Conservation (phyloP, 2,329 filamentous ascomycete species). For the Paecilomyces sp. region DNA sequence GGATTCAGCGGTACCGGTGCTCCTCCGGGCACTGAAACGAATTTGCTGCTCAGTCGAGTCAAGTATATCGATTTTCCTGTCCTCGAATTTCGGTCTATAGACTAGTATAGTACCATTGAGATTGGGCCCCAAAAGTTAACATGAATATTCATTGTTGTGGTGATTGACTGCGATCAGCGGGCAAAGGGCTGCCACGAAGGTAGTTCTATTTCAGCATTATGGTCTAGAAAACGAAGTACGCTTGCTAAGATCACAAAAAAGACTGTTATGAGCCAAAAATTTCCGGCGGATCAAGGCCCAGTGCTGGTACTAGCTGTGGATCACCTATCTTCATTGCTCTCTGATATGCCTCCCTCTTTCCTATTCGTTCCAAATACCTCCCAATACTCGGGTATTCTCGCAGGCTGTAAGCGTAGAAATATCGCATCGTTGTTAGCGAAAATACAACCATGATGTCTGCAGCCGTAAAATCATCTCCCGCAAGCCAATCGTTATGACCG, state of each 20-base stretch:
- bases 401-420: constrained; percentile 42
- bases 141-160: no score
- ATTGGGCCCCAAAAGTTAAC: no score
- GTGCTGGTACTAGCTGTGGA: constrained; percentile 35
- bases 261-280: not conserved
- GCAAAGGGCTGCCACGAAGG: no score
- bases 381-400: constrained; percentile 37
- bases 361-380: constrained; percentile 40
- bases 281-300: constrained; percentile 8
- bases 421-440: constrained; percentile 54
- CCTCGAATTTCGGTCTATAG: no score
- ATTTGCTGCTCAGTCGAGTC: no score
- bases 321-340: constrained; percentile 45
- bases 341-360: constrained; percentile 40
- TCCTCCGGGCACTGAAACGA: no score
- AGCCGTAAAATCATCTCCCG: constrained; percentile 54
- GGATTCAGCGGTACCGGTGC: not conserved
- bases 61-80: no score
- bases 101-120: no score
- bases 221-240: no score
- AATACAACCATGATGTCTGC: constrained; percentile 61
- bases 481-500: constrained; percentile 45
- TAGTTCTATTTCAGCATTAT: no score
- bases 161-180: no score
- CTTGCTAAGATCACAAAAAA: no score